These are phyloP conservation scores for Exobasidium cylindrosporum DNA, from an alignment of 1,284 basidiomycete species.

Conservation along the genomic window DNA sequence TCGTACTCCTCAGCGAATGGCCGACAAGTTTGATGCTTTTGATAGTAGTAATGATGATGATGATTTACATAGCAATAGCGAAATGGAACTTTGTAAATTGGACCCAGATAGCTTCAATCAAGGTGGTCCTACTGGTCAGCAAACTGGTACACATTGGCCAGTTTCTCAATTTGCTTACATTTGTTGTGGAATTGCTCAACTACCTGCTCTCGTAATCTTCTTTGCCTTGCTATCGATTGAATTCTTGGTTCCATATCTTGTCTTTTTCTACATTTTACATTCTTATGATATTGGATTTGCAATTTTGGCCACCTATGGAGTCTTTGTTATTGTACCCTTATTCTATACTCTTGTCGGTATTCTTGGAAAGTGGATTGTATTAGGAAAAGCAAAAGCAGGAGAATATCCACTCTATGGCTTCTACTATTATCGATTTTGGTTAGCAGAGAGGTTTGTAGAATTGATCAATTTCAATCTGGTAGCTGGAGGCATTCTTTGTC, in stretches of 20 bases:
- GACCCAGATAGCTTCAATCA: neutral
- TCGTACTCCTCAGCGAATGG: slow-evolving; percentile 8
- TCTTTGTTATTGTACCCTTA: slow-evolving; percentile 12
- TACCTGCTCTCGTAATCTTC: slow-evolving; percentile 11
- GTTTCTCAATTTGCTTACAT: slow-evolving; percentile 5
- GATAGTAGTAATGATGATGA: neutral
- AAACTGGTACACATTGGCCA: slow-evolving; percentile 8
- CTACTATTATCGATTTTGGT: slow-evolving; percentile 18
- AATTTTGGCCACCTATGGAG: slow-evolving; percentile 9
- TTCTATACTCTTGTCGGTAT: slow-evolving; percentile 1
- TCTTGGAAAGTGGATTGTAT: slow-evolving; percentile 14
- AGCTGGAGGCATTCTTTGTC: neutral
- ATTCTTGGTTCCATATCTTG: slow-evolving; percentile 16
- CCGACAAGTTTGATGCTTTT: slow-evolving; percentile 2
- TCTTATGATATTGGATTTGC: neutral
- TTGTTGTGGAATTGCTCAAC: slow-evolving; percentile 13
- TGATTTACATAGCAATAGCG: too few relatives aligned
- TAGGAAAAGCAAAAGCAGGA: slow-evolving; percentile 12
- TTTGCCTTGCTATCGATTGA: slow-evolving; percentile 13
- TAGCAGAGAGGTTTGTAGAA: slow-evolving; percentile 7
- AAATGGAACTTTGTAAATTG: neutral
- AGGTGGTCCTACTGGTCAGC: slow-evolving; percentile 1
- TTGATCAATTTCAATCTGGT: neutral
- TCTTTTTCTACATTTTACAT: slow-evolving; percentile 3
- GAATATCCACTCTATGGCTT: slow-evolving; percentile 14